Conservation (phyloP, 148 eudicot genomes). For the Chenopodium berlandieri region DNA sequence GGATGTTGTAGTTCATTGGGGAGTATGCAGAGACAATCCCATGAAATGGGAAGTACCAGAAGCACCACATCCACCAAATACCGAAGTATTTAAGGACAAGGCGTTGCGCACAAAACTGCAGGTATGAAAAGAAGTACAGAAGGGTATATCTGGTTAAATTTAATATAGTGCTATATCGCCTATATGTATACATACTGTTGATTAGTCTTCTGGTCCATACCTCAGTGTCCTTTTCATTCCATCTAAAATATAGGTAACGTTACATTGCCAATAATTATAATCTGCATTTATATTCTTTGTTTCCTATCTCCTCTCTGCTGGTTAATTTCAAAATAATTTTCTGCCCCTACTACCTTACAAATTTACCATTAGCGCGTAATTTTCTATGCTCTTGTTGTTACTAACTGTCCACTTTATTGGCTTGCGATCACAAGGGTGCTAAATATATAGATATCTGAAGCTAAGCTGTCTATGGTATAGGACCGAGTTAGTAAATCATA, state of each 20-base stretch:
- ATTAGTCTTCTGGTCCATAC: background rate
- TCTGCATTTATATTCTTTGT: background rate
- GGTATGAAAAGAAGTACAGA: conserved; percentile 40
- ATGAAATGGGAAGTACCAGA: conserved; percentile 76
- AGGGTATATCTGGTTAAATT: background rate
- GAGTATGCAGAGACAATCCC: conserved; percentile 54
- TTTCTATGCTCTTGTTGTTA: background rate
- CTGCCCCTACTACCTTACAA: background rate
- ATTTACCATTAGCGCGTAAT: background rate
- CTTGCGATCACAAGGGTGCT: background rate
- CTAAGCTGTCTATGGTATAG: background rate
- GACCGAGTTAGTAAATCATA: background rate
- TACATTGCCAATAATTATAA: background rate
- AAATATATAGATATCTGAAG: background rate
- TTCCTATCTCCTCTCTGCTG: background rate
- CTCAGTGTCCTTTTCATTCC: background rate
- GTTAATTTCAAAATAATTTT: background rate
- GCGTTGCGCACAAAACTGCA: conserved; percentile 78
- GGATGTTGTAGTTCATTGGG: conserved; percentile 88
- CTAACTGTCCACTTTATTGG: background rate
- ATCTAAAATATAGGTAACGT: background rate
- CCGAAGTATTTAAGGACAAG: conserved; percentile 69
- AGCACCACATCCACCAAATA: conserved; percentile 70
- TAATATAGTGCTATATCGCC: background rate
- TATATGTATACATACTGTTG: background rate